Evolutionary conservation across 495 filamentous ascomycete genomes (phyloP), one percentile per base, ranked within the genome.

Genomic region (Penicillium cinerascens): DNA sequence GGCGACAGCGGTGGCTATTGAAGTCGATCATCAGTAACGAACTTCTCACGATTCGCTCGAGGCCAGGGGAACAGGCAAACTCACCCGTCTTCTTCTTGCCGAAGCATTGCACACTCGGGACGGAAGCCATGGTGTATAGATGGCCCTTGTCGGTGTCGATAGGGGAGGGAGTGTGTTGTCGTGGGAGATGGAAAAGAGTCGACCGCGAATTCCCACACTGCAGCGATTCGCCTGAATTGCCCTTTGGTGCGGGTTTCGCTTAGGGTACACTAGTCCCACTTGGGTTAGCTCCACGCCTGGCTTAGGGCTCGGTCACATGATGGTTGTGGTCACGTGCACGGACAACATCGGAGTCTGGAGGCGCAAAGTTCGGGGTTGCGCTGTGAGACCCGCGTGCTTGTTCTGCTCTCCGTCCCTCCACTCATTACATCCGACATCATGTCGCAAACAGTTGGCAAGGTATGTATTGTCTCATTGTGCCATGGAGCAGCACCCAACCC

Each of bases 61-160:
- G 29, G 20, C 29, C 7, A 11, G 23, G 18, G 15, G 13, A 17
- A 40, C n/a, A 26, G 40, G n/a, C 4, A 48, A 49, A 63, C 69
- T 69, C 78, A 83, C 84, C 86, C 66, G 86, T 89, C 83, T 89
- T 89, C 82, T 90, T 89, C 80, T 90, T 92, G 82, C 89, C 89
- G 85, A 92, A 92, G 85, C 88, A 93, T 83, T 92, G 88, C 61
- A 93, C 89, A 77, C 84, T 88, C 78, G 89, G 89, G 54, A 80
- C 75, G 64, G 88, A 80, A 71, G 87, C 82, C 87, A 91, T 93
- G 77, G 62, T 87, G 72, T 60, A 58, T 64, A 57, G 56, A 71
- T 73, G 69, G 69, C 73, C 66, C 65, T 73, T 69, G 67, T 71
- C 67, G 67, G 65, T 70, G 72, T 73, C 68, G 72, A 63, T 67